Percentiles rank a stretch among this genome's conserved stretches.
phyloP scores from a whole-genome alignment of 75 land plant species.

The Gnetum montanum region DNA sequence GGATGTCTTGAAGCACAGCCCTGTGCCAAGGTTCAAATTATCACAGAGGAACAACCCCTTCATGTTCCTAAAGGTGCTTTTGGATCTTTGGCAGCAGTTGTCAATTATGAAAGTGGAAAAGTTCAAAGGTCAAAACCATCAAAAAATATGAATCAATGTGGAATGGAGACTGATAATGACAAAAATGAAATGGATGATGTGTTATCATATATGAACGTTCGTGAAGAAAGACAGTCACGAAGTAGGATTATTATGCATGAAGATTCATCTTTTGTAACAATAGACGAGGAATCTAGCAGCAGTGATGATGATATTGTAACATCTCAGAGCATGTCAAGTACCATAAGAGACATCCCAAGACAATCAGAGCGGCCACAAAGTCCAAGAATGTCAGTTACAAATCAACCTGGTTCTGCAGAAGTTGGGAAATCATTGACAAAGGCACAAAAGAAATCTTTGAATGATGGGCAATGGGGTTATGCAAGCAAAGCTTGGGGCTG shows the following conservation, averaged over 20 bases:
- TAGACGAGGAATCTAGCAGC: constrained; percentile 34
- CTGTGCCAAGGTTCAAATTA: constrained; percentile 81
- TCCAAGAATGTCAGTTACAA: constrained; percentile 3
- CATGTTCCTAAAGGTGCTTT: constrained; percentile 83
- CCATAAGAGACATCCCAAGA: neutral
- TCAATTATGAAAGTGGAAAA: constrained; percentile 22
- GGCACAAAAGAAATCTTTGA: constrained; percentile 6
- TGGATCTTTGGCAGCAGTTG: constrained; percentile 38
- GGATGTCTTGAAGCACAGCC: constrained; percentile 55
- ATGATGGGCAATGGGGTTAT: constrained; percentile 28
- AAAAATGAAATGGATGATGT: constrained; percentile 35
- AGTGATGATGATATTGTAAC: constrained; percentile 32
- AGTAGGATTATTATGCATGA: constrained; percentile 16
- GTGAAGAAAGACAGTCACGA: constrained; percentile 18
- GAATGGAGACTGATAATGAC: constrained; percentile 17
- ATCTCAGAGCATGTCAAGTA: constrained; percentile 4
- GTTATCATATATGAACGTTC: constrained; percentile 27
- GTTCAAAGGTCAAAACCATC: constrained; percentile 10
- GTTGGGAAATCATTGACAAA: too few species aligned
- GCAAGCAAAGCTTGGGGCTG: constrained; percentile 35
- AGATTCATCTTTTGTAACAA: constrained; percentile 3
- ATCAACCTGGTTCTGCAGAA: constrained; percentile 2
- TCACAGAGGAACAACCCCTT: constrained; percentile 74
- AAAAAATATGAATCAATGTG: constrained; percentile 20
- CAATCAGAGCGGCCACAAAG: constrained; percentile 8